Base-by-base conservation (phyloP, 2,329 filamentous ascomycete species). In the Laburnicola sp. region DNA sequence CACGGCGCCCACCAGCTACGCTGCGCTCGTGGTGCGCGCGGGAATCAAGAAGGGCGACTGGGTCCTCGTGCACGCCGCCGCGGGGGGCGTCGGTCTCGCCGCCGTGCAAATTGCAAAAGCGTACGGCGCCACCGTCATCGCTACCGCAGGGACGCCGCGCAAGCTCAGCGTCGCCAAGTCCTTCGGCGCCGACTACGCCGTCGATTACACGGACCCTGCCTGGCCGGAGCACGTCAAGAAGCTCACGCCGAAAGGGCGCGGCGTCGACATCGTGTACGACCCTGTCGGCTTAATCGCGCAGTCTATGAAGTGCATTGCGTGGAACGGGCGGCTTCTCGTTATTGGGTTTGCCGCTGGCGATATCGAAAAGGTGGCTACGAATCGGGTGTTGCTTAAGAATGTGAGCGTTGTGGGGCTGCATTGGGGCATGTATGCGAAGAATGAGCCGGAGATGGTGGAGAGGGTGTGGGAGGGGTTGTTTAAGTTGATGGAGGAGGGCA, bases 41-140 rank as follows among this genome's bases (percentile, higher is more conserved):
- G 81, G 83, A 2, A 80, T 97, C 36, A 87, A 91, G 74, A 75
- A 82, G 34, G 75, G 91, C 0, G 93, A 97, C 65, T 88, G 83
- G 74, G 92, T 97, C 1, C 83, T 97, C 6, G 85, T 97, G 10
- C 93, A 97, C 69, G 93, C 93, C 1, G 93, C 91, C 0, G 93
- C 93, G 0, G 93, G 93, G 2, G 93, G 93, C 11, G 93, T 97
- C 8, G 93, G 93, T 0, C 77, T 97, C 1, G 90, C 92, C 1
- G 93, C 93, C 3, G 91, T 97, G 23, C 93, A 97, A 73, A 86
- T 97, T 54, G 93, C 93, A 26, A 97, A 97, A 75, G 93, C 92
- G 0, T 86, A 88, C 45, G 93, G 93, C 5, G 93, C 93, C 7
- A 94, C 82, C 2, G 93, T 97, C n/a, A 86, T 97, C 55, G 93